Evolutionary conservation across 1,284 basidiomycete genomes (phyloP).

Genomic region (Microbotryum saponariae): DNA sequence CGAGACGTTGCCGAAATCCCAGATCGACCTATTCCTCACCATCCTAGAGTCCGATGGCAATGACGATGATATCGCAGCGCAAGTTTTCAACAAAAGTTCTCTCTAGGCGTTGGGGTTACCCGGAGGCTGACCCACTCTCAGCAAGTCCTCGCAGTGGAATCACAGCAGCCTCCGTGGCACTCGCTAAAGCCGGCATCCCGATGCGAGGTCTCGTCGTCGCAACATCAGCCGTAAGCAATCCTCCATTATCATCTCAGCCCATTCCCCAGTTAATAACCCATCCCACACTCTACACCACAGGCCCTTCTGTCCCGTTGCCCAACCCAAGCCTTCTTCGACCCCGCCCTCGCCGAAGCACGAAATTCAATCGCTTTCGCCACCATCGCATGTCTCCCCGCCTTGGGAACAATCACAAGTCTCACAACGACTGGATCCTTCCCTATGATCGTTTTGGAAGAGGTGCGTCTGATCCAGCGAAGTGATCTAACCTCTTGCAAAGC

Average conservation of each 20-base stretch:
- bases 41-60: conserved; percentile 85
- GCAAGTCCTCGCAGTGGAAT: conserved; percentile 46
- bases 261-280: neutral
- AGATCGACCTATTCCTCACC: conserved; percentile 82
- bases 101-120: too few species aligned
- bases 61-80: conserved; percentile 69
- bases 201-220: conserved; percentile 74
- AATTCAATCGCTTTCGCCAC: conserved; percentile 57
- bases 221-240: conserved; percentile 52
- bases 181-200: conserved; percentile 81
- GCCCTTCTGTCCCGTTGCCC: conserved; percentile 17
- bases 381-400: conserved; percentile 76
- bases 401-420: conserved; percentile 74
- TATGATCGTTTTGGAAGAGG: conserved; percentile 50
- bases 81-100: too few species aligned
- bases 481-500: neutral
- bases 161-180: conserved; percentile 79
- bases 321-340: conserved; percentile 55
- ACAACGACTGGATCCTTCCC: conserved; percentile 66
- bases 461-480: conserved; percentile 39
- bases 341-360: conserved; percentile 59
- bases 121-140: too few species aligned
- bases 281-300: conserved; percentile 5
- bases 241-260: neutral
- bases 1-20: conserved; percentile 85